A percentile compares a stretch with the other conserved stretches of the same genome.
These are phyloP conservation scores for Paramecium caudatum DNA, from an alignment of 73 alveolate genomes.

Conservation along the genomic window DNA sequence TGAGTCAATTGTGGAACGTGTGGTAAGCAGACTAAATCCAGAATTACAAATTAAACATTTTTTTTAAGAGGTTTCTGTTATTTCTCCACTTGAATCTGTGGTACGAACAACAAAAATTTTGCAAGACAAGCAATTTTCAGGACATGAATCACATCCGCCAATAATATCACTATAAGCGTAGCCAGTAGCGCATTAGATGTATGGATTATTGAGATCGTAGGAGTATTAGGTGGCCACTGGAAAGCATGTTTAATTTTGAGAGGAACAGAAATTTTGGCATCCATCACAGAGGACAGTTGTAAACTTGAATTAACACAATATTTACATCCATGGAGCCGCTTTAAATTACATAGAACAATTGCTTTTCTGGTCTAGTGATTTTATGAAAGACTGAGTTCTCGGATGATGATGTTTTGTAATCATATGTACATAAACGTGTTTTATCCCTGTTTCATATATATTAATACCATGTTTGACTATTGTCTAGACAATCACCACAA, in stretches of 20 bases:
- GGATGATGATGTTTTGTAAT: neutral
- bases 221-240: slow-evolving; percentile 31
- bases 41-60: slow-evolving; percentile 25
- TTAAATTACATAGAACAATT: slow-evolving; percentile 2
- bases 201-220: slow-evolving; percentile 54
- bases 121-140: slow-evolving; percentile 36
- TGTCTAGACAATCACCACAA: slow-evolving; percentile 68
- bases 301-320: neutral
- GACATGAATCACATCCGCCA: slow-evolving; percentile 50
- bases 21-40: slow-evolving; percentile 6
- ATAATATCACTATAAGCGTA: slow-evolving; percentile 18
- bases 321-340: neutral
- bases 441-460: neutral
- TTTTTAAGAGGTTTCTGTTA: neutral
- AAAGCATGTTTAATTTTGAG: neutral
- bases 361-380: neutral
- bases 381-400: slow-evolving; percentile 19
- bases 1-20: neutral
- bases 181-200: slow-evolving; percentile 21
- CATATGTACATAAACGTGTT: slow-evolving; percentile 45
- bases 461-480: slow-evolving; percentile 17
- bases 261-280: slow-evolving; percentile 10
- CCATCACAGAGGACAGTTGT: slow-evolving; percentile 45
- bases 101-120: neutral
- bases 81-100: neutral